phyloP scores from a whole-genome alignment of 2,329 filamentous ascomycete species.

The Bimuria novae-zelandiae region DNA sequence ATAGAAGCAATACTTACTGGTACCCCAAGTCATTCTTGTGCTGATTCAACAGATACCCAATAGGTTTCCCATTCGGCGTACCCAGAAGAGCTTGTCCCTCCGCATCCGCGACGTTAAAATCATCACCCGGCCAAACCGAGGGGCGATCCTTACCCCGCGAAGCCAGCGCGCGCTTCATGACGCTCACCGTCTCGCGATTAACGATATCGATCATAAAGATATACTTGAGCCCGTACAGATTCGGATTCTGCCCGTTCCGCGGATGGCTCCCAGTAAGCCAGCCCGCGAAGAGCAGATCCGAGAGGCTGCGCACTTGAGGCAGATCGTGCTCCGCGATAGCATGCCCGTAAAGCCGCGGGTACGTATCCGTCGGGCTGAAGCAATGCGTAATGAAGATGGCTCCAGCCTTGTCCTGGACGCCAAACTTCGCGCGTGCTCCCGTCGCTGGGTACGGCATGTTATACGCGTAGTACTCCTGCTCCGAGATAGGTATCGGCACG shows the following conservation, averaged over 20 bases:
- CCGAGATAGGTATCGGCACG: neutral
- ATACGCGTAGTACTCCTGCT: neutral
- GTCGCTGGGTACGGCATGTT: neutral
- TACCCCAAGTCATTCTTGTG: neutral
- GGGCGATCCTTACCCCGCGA: neutral
- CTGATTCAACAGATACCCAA: neutral
- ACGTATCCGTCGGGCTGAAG: neutral
- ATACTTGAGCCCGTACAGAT: neutral
- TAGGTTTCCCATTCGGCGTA: neutral
- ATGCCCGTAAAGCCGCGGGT: neutral
- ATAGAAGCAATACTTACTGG: neutral
- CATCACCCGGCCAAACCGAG: slow-evolving; percentile 1
- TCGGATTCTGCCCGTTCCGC: neutral
- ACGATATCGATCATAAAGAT: slow-evolving; percentile 1
- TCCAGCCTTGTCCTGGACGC: neutral
- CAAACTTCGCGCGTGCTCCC: neutral
- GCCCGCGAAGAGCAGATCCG: neutral
- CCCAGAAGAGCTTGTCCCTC: slow-evolving; percentile 1
- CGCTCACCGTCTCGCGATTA: neutral
- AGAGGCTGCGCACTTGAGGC: neutral
- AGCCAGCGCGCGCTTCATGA: neutral
- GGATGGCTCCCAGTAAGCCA: neutral
- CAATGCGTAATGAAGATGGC: neutral
- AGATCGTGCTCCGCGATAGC: neutral
- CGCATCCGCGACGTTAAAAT: neutral